phyloP scores from a whole-genome alignment of 306 rosid species.

The Pyrus communis region DNA sequence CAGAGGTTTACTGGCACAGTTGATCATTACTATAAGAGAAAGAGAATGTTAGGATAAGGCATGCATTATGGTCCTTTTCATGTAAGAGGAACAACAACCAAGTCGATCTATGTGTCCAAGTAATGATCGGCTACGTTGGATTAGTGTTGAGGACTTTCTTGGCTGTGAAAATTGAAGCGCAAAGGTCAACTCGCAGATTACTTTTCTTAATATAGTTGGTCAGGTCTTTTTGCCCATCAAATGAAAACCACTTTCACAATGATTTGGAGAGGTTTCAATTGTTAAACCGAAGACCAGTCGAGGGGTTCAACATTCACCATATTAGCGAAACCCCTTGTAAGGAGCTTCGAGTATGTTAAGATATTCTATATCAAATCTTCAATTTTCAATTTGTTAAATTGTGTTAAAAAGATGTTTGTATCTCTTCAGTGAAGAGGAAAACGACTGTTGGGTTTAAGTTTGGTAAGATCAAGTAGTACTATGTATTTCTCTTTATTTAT shows the following conservation, averaged over 20 bases:
- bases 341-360: too few species aligned
- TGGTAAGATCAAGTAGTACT: too few species aligned
- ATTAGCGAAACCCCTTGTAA: too few species aligned
- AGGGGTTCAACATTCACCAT: too few species aligned
- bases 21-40: slow-evolving; percentile 16
- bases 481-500: too few species aligned
- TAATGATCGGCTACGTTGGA: neutral
- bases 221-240: slow-evolving; percentile 12
- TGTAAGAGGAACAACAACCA: too few species aligned
- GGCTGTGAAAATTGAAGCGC: neutral
- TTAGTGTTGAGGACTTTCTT: neutral
- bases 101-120: neutral
- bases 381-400: too few species aligned
- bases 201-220: slow-evolving; percentile 10
- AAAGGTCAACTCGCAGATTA: slow-evolving; percentile 6
- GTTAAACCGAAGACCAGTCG: neutral
- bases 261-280: neutral
- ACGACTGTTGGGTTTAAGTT: too few species aligned
- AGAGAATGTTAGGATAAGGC: neutral
- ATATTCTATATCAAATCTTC: too few species aligned
- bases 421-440: too few species aligned
- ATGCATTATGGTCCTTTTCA: neutral
- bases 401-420: too few species aligned
- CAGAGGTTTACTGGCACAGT: slow-evolving; percentile 21
- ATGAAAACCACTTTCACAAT: neutral